Base-by-base conservation (phyloP, 164 flowering plant species). In the Echeveria elegans region DNA sequence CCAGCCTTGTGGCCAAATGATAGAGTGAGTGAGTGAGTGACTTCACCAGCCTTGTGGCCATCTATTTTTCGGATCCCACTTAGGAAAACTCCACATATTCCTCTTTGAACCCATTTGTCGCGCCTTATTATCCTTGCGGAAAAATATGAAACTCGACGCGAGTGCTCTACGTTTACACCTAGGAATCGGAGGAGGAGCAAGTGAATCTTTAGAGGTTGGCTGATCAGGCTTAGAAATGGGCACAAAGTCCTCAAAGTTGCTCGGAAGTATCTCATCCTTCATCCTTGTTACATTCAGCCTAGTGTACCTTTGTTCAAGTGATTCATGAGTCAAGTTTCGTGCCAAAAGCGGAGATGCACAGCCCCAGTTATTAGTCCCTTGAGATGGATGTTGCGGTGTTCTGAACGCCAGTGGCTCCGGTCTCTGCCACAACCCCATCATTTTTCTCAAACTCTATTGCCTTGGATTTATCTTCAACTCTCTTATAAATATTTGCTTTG, bases 1-100 rank as follows among this genome's bases (percentile, higher is more conserved):
- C n/a, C n/a, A n/a, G n/a, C n/a, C n/a, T n/a, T n/a, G n/a, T n/a
- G n/a, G n/a, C n/a, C n/a, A n/a, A n/a, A n/a, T n/a, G n/a, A n/a
- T n/a, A n/a, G n/a, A n/a, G n/a, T n/a, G n/a, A n/a, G n/a, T n/a
- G n/a, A n/a, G n/a, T n/a, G 58, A 10, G 30, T 24, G 29, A 50
- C 56, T 53, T 53, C 81, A 80, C 89, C 89, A 87, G 52, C 88
- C 89, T 68, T 82, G 77, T 66, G 92, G 87, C 92, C 92, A 87
- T 70, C 82, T 76, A 12, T 71, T 78, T 6, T 72, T 69, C 48
- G 72, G 74, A 63, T 84, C 82, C 81, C 69, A 76, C 59, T 60
- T 77, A 0, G 78, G 83, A 8, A 85, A 69, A 82, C 83, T 79
- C 29, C 73, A 71, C 69, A 41, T 72, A 23, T 72, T 79, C 72